A percentile compares a stretch with the other conserved stretches of the same genome.
Evolutionary conservation across 2,329 filamentous ascomycete species (phyloP).

Genomic region (Beauveria sp.): DNA sequence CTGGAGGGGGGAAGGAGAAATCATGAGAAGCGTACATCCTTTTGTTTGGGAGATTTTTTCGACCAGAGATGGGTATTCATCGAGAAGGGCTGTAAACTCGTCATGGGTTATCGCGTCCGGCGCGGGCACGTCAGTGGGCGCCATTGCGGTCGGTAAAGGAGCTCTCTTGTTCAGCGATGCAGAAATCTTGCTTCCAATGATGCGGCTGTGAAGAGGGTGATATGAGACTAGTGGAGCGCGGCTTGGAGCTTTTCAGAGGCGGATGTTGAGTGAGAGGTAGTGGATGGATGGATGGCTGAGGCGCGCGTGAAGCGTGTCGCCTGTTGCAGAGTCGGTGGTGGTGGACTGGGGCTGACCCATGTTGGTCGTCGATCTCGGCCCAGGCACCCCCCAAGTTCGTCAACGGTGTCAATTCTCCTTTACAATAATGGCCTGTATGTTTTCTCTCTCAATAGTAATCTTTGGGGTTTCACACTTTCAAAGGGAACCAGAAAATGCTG

Average conservation of each 20-base stretch:
- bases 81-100: constrained; percentile 29
- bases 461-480: too few species aligned
- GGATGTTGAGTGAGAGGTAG: not conserved
- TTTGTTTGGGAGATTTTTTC: constrained; percentile 38
- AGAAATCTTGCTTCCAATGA: not conserved
- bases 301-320: not conserved
- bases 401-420: too few species aligned
- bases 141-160: not conserved
- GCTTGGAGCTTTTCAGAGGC: not conserved
- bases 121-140: not conserved
- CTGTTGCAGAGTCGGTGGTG: not conserved
- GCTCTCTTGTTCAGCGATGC: not conserved
- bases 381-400: too few species aligned
- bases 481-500: too few species aligned
- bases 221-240: not conserved
- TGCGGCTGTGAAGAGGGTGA: not conserved
- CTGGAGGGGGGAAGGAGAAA: not conserved
- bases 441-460: too few species aligned
- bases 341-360: not conserved
- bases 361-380: not conserved
- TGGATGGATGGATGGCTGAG: not conserved
- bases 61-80: constrained; percentile 33
- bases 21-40: constrained; percentile 27
- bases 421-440: too few species aligned
- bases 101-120: constrained; percentile 19